These are phyloP conservation scores for Exophiala oligosperma DNA, from an alignment of 2,329 filamentous ascomycete species.

Conservation along the genomic window DNA sequence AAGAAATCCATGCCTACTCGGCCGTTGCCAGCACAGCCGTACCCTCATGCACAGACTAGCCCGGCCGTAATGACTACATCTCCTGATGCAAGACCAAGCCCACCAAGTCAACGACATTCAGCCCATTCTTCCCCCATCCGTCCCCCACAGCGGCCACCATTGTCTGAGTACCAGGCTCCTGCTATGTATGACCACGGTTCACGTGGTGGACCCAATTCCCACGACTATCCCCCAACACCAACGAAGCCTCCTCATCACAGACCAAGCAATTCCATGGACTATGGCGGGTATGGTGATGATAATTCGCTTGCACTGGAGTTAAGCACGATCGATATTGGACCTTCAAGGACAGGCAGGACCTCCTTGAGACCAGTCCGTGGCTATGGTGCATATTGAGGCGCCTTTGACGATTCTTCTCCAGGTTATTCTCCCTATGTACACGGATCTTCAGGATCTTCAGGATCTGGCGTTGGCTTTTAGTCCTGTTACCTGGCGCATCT, in stretches of 20 bases:
- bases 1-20: conserved; percentile 26
- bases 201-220: conserved; percentile 23
- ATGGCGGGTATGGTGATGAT: conserved; percentile 26
- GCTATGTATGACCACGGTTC: conserved; percentile 14
- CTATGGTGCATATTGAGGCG: conserved; percentile 22
- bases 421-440: neutral
- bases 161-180: conserved; percentile 28
- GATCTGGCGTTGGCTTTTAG: neutral
- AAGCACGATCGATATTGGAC: conserved; percentile 51
- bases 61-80: conserved; percentile 14
- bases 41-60: conserved; percentile 24
- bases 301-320: conserved; percentile 60
- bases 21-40: conserved; percentile 28
- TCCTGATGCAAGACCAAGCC: conserved; percentile 8
- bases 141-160: conserved; percentile 15
- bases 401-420: neutral
- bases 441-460: neutral
- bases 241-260: conserved; percentile 17
- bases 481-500: neutral
- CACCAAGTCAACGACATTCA: conserved; percentile 15
- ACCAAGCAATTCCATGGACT: neutral
- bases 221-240: conserved; percentile 28
- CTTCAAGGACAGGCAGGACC: conserved; percentile 24
- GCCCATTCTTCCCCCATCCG: conserved; percentile 17
- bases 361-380: conserved; percentile 16